Evolutionary conservation across 2,329 filamentous ascomycete species (phyloP), one percentile per base, ranked within the genome.

Genomic region (Pseudocercospora fuligena): DNA sequence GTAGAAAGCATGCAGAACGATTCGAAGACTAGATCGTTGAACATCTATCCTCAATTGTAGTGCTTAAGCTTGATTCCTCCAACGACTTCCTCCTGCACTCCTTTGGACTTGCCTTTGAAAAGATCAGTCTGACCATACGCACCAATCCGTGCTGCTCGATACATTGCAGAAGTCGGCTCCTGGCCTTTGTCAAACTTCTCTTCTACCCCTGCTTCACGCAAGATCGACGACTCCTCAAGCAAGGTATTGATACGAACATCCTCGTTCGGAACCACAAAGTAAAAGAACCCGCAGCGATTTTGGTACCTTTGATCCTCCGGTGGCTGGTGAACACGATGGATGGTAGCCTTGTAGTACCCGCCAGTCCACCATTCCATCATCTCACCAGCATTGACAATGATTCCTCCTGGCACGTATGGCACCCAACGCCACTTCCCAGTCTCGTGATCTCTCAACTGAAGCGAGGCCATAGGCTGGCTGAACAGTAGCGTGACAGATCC

Each of bases 271-370:
- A 49, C 46, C 1, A 25, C n/a, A 25, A 49, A 49, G 23, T 49
- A 49, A 49, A 49, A 49, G 9, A 49, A 49, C 1, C 46, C 46
- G 11, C 46, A 49, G 11, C 46, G 6, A 7, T 3, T 21, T 19
- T 25, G n/a, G 11, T 49, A 21, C 19, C 46, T 49, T 69, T 85
- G 83, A 59, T 84, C 83, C 16, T 77, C 66, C 1, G 82, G 83
- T 0, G 82, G 82, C 19, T 79, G 76, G 56, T 81, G 77, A 0
- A 86, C 83, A 3, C 82, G 80, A 62, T 85, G 83, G n/a, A 82
- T 77, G 9, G 80, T 83, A 6, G 79, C 81, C 70, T 84, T 84
- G 54, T 85, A 78, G 69, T 80, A 79, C 12, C 78, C 78, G 19
- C 76, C 77, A 1, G 78, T 79, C 25, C 79, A 70, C 46, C 77